Base-by-base conservation (phyloP, 1,284 basidiomycete species). In the Ganoderma resinaceum region DNA sequence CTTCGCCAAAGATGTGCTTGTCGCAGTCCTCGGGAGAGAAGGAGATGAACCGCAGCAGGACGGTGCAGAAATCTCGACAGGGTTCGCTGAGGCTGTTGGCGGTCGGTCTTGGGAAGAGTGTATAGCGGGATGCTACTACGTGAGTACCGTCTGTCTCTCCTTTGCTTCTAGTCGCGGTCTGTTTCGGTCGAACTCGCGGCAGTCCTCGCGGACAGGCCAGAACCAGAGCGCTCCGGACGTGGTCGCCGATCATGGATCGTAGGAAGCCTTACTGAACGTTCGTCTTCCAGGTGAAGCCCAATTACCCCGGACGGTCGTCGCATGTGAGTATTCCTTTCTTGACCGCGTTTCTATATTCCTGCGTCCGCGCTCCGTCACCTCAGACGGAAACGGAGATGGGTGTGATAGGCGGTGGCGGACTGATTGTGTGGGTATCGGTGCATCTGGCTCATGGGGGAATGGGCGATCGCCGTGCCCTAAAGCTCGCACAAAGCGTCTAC, bases 221-320 rank as follows among this genome's bases (percentile, higher is more conserved):
- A 38, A 16, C 38, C 12, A 60, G 58, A 60, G 58, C 23, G 38
- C 37, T 38, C 58, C 58, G 35, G 23, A 60, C 12, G 35, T 18
- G 58, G 63, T 57, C 66, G 66, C 66, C 62, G 68, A 72, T 68
- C 64, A 70, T 67, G 67, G 16, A 26, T 9, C n/a, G 37, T 23
- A 37, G 23, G 37, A 60, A 63, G 37, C 29, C 42, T 66, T 64
- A 61, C 42, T 63, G 31, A 43, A 37, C 62, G 63, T 40, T 62
- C 62, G 35, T 40, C 53, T 20, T 66, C 68, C 72, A 91, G 87
- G 87, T 96, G 69, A 97, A 96, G 81, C 94, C 95, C 43, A 96
- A 96, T 79, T 96, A 97, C 81, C 95, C 94, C 2, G 95, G 96
- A n/a, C 87, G 96, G 69, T 95, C 94, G 3, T 95, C 94, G 46